Percentiles rank a stretch among this genome's conserved stretches.
Conservation (phyloP, 129 eudicot species). For the Lactuca sativa region DNA sequence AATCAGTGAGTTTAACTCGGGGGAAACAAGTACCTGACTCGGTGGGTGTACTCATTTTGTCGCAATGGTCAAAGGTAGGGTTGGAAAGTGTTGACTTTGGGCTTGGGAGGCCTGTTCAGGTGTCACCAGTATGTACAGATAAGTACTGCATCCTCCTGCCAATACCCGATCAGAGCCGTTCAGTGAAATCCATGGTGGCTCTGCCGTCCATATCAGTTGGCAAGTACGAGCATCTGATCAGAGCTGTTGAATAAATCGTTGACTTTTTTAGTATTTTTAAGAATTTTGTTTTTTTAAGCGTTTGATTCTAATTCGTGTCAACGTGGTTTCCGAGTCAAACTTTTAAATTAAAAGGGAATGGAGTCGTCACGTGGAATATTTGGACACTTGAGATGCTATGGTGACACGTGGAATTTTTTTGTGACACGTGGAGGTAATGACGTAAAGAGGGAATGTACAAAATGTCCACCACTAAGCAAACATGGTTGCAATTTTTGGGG, state of each 20-base stretch:
- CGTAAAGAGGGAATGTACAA: constrained; percentile 28
- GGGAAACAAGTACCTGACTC: constrained; percentile 50
- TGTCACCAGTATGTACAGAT: constrained; percentile 67
- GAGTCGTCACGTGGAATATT: constrained; percentile 27
- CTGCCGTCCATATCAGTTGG: constrained; percentile 63
- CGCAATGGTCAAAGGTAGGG: constrained; percentile 82
- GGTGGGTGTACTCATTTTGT: constrained; percentile 67
- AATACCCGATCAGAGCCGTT: constrained; percentile 39
- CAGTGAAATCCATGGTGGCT: constrained; percentile 61
- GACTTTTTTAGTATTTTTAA: constrained; percentile 11
- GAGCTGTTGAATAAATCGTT: constrained; percentile 26
- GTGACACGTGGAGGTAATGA: constrained; percentile 30
- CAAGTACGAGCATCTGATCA: constrained; percentile 43
- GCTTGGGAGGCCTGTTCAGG: constrained; percentile 61
- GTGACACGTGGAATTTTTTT: constrained; percentile 20
- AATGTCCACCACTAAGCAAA: constrained; percentile 32
- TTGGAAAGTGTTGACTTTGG: constrained; percentile 73
- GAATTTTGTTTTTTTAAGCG: neutral
- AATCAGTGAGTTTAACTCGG: constrained; percentile 47
- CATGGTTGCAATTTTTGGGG: constrained; percentile 27
- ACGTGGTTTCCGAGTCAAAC: constrained; percentile 29
- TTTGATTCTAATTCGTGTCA: constrained; percentile 26
- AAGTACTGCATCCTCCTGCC: constrained; percentile 71
- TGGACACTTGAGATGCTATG: neutral
- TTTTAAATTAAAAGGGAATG: constrained; percentile 18